Evolutionary conservation across 2,329 filamentous ascomycete genomes (phyloP), one percentile per base, ranked within the genome.

Genomic region (Tolypocladium tundrense): DNA sequence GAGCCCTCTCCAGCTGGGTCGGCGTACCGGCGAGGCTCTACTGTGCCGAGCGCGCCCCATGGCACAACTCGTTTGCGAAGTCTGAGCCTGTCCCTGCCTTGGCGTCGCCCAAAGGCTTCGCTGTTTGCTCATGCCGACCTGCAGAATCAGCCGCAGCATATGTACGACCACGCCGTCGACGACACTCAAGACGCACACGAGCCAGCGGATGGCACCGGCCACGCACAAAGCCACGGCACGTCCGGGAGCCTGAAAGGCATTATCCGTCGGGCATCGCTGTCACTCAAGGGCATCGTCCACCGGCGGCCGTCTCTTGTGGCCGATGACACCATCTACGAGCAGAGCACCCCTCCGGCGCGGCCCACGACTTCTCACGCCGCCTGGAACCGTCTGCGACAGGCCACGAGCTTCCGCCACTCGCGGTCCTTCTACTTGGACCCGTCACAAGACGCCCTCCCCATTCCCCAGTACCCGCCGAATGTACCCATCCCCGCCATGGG

Each of bases 211-310:
- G 62, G 65, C 24, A 60, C 59, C 21, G 61, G 62, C 48, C 60
- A 69, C 54, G 63, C 66, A 58, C 64, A 70, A 21, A 60, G 63
- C 33, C 62, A 64, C 16, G 64, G 65, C 51, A 58, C 62, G 4
- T 63, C 70, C 0, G 68, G 68, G 53, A 70, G 72, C 53, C 67
- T 84, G 58, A 81, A 77, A 66, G 76, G 78, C 53, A 80, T 78
- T 61, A 73, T 84, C 54, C 77, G 81, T 31, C 74, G 82, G 11
- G 82, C 82, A 0, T 85, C 82, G 3, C 64, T 82, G 56, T 81
- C 79, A 10, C 65, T 84, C 55, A 78, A 79, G 64, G 77, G 77
- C 39, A 77, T 84, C 39, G 78, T 81, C 9, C 74, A 78, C 55
- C 72, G 79, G 43, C 75, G 79, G 53, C 72, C 76, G 7, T 79